phyloP scores from a whole-genome alignment of 148 eudicot species.

The Beta vulgaris region DNA sequence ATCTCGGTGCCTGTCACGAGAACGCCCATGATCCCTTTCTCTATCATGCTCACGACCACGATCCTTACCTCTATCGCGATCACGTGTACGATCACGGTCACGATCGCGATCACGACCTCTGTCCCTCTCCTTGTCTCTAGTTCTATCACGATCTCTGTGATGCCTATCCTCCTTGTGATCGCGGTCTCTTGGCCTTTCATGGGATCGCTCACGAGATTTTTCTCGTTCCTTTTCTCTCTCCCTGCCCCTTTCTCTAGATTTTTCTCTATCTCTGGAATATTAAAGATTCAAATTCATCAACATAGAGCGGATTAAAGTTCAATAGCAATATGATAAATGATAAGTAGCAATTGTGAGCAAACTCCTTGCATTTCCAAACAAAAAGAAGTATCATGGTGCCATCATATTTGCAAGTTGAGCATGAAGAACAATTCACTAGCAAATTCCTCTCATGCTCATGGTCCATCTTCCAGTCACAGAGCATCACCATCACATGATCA shows the following conservation, averaged over 20 bases:
- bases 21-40: slow-evolving; percentile 50
- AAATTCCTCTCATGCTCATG: neutral
- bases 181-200: slow-evolving; percentile 83
- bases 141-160: slow-evolving; percentile 86
- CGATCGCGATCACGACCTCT: slow-evolving; percentile 60
- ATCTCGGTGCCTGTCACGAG: slow-evolving; percentile 56
- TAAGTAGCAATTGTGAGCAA: neutral
- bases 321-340: neutral
- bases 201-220: slow-evolving; percentile 80
- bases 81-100: slow-evolving; percentile 55
- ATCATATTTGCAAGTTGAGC: neutral
- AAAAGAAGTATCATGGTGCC: neutral
- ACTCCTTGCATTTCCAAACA: neutral
- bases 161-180: slow-evolving; percentile 86
- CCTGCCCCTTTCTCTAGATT: slow-evolving; percentile 84
- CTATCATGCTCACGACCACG: slow-evolving; percentile 56
- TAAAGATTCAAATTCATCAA: neutral
- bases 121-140: slow-evolving; percentile 59
- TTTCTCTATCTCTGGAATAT: slow-evolving; percentile 74
- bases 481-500: neutral
- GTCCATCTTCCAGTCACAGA: neutral
- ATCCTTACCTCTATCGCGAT: slow-evolving; percentile 48
- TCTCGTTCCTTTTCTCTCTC: slow-evolving; percentile 68
- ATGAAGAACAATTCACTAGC: too few species aligned
- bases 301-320: neutral